Evolutionary conservation across 192 early-diverging fungal genomes (phyloP).

Genomic region (Geosiphon pyriformis): DNA sequence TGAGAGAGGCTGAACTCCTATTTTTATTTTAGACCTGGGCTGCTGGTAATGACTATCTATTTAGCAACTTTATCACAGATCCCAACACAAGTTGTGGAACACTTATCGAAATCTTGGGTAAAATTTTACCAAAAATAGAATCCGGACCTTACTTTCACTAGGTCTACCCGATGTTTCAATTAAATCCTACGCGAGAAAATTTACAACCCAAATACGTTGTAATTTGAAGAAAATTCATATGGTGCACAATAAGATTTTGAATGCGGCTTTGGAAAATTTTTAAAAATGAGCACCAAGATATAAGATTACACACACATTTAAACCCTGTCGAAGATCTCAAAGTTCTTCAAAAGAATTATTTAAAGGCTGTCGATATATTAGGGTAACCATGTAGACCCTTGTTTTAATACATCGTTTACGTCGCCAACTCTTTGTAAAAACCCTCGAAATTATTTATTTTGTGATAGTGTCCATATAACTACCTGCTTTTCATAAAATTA

Average conservation of each 20-base stretch:
- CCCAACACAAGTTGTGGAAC: neutral
- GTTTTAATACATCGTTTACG: too few relatives aligned
- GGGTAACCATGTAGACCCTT: too few relatives aligned
- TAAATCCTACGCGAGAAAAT: neutral
- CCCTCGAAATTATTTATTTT: too few relatives aligned
- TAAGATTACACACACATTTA: too few relatives aligned
- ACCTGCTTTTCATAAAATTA: too few relatives aligned
- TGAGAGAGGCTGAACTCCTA: too few relatives aligned
- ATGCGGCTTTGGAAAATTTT: neutral
- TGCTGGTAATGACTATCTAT: neutral
- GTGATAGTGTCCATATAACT: too few relatives aligned
- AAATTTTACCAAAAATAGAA: neutral
- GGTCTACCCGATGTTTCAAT: neutral
- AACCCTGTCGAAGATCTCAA: too few relatives aligned
- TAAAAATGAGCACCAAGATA: neutral
- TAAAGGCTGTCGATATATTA: too few relatives aligned
- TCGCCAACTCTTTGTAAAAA: too few relatives aligned
- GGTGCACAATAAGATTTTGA: neutral
- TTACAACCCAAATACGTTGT: neutral
- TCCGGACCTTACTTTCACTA: neutral
- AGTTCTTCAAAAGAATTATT: too few relatives aligned
- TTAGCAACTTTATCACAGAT: neutral
- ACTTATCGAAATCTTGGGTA: neutral
- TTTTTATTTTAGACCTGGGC: neutral
- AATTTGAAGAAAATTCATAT: neutral